Conservation (phyloP, 2,329 filamentous ascomycete species). For the Ophiognomonia clavigignenti-juglandacearum region DNA sequence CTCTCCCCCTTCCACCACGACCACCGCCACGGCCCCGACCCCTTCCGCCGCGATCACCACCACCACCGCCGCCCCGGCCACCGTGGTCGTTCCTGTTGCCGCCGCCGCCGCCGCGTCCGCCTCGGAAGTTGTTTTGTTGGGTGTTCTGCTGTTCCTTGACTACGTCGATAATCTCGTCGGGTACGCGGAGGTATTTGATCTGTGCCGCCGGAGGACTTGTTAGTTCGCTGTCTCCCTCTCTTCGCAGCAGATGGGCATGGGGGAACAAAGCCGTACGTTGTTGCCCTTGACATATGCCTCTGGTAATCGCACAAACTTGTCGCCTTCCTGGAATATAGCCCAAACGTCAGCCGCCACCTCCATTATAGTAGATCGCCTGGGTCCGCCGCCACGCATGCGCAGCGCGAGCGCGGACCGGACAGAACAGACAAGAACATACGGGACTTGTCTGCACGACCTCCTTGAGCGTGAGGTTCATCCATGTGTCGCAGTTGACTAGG, state of each 20-base stretch:
- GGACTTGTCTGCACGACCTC: constrained; percentile 96
- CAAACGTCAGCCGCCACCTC: constrained; percentile 9
- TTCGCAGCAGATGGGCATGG: not conserved
- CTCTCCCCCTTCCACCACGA: constrained; percentile 22
- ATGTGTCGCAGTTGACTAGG: constrained; percentile 94
- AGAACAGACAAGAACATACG: constrained; percentile 34
- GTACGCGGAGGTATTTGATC: constrained; percentile 98
- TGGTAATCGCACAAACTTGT: constrained; percentile 85
- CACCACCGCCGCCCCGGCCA: constrained; percentile 35
- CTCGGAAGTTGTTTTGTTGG: constrained; percentile 54
- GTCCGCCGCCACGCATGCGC: too few relatives aligned
- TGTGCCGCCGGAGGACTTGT: constrained; percentile 31
- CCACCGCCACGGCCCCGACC: constrained; percentile 35
- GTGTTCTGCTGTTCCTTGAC: constrained; percentile 84
- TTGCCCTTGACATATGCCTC: constrained; percentile 97
- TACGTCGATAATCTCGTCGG: constrained; percentile 92
- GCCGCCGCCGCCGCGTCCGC: constrained; percentile 59
- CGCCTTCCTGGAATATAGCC: constrained; percentile 64
- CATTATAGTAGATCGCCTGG: too few relatives aligned
- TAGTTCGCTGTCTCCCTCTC: not conserved
- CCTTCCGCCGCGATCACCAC: constrained; percentile 27
- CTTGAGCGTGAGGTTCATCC: constrained; percentile 98
- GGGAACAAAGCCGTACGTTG: constrained; percentile 65
- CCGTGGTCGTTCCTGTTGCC: constrained; percentile 53
- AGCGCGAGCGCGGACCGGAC: too few relatives aligned